Evolutionary conservation across 2,329 filamentous ascomycete species (phyloP).

Genomic region (Dothistroma pini): DNA sequence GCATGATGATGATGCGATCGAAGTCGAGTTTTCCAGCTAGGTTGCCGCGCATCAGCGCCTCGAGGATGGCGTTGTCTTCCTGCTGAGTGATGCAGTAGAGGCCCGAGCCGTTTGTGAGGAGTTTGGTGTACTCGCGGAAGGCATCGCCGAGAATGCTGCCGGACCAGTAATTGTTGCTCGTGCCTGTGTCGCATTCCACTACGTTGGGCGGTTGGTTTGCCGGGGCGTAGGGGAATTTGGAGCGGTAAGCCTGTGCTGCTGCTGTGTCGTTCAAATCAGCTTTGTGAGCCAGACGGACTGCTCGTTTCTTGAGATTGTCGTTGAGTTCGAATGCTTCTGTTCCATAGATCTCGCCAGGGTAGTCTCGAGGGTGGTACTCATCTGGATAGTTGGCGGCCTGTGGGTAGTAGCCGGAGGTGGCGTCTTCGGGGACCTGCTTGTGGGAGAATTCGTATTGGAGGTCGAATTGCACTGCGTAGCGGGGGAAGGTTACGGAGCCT

Average conservation of each 20-base stretch:
- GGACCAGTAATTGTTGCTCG: slow-evolving; percentile 32
- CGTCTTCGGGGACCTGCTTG: slow-evolving; percentile 21
- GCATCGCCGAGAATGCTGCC: slow-evolving; percentile 30
- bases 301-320: slow-evolving; percentile 29
- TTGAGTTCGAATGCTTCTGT: slow-evolving; percentile 39
- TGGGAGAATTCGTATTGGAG: slow-evolving; percentile 27
- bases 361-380: slow-evolving; percentile 16
- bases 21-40: slow-evolving; percentile 33
- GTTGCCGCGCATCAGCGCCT: slow-evolving; percentile 33
- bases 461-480: slow-evolving; percentile 26
- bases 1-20: slow-evolving; percentile 35
- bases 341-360: slow-evolving; percentile 32
- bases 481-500: slow-evolving; percentile 25
- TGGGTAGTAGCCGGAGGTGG: slow-evolving; percentile 25
- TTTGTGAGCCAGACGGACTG: slow-evolving; percentile 27
- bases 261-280: slow-evolving; percentile 32
- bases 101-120: slow-evolving; percentile 37
- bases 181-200: slow-evolving; percentile 33
- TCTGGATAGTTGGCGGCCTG: slow-evolving; percentile 22
- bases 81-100: slow-evolving; percentile 36
- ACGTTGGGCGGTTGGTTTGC: slow-evolving; percentile 29
- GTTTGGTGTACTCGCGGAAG: slow-evolving; percentile 31
- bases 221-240: slow-evolving; percentile 29
- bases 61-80: slow-evolving; percentile 38
- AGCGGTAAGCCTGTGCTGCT: slow-evolving; percentile 31